phyloP scores from a whole-genome alignment of 805 yeast genomes.

The Kluyveromyces wickerhamii region DNA sequence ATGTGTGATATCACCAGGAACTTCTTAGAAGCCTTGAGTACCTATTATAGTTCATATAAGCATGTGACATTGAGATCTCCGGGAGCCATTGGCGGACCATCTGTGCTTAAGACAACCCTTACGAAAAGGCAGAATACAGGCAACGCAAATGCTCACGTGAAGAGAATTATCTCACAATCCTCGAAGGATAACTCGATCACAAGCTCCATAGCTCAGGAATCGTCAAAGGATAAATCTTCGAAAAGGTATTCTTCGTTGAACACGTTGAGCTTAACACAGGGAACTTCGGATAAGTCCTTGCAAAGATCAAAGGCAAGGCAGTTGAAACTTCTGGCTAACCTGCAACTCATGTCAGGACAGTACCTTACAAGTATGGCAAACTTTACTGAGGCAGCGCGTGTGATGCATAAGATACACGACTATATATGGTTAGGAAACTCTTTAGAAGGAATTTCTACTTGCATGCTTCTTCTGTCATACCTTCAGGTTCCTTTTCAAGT shows the following conservation, averaged over 20 bases:
- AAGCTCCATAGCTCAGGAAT: slow-evolving; percentile 11
- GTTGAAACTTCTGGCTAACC: slow-evolving; percentile 64
- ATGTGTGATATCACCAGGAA: slow-evolving; percentile 65
- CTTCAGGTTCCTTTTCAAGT: slow-evolving; percentile 31
- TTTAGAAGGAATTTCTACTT: slow-evolving; percentile 70
- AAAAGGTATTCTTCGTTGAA: slow-evolving; percentile 25
- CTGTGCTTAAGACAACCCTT: slow-evolving; percentile 32
- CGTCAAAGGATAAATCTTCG: neutral
- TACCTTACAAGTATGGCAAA: slow-evolving; percentile 60
- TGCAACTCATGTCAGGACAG: slow-evolving; percentile 75
- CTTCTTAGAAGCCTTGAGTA: slow-evolving; percentile 56
- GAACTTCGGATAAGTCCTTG: slow-evolving; percentile 29
- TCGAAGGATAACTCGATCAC: slow-evolving; percentile 3
- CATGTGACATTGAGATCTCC: slow-evolving; percentile 83
- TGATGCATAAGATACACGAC: slow-evolving; percentile 58
- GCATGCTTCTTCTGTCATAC: slow-evolving; percentile 51
- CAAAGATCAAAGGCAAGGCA: slow-evolving; percentile 63
- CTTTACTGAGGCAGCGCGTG: slow-evolving; percentile 63
- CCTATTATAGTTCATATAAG: slow-evolving; percentile 62
- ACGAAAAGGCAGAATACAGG: slow-evolving; percentile 18
- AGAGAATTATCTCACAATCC: neutral
- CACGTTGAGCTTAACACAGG: slow-evolving; percentile 21
- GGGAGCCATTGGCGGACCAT: slow-evolving; percentile 48
- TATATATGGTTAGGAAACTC: slow-evolving; percentile 84
- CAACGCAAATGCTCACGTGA: neutral